Base-by-base conservation (phyloP, 1,139 yeast species). In the Taphrina wiesneri region DNA sequence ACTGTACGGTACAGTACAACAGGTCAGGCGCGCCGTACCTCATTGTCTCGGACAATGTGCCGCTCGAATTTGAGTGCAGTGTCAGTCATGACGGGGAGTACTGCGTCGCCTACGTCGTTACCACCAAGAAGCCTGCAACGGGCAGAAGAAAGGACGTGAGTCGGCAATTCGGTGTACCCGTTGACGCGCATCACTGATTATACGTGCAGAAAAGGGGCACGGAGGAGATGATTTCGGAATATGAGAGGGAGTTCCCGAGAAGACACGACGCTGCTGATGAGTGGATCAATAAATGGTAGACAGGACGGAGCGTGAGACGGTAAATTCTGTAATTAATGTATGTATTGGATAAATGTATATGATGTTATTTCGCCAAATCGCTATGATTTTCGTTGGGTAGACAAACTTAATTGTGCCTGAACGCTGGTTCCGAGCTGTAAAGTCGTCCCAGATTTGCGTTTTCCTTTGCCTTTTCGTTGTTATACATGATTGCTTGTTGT, bases 11-110 rank as follows among this genome's bases (percentile, higher is more conserved):
- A 2, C 46, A 41, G 19, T 32, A 49, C 30, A 11, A 21, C 36
- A 17, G 19, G 2, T 23, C 49, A 3, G 64, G 64, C 30, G 57
- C 64, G n/a, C 64, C 64, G 2, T 25, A 5, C 7, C 46, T 59
- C 5, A 7, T 25, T 17, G 47, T 39, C 21, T n/a, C 51, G 7
- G 34, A 43, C 2, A 19, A n/a, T 7, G 46, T 60, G 7, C 57
- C 64, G 19, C 52, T 60, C 13, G 57, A 60, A 2, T 60, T 60
- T 17, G 30, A 60, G 25, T 52, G 56, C 23, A 49, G 57, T 28
- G 57, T 60, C 25, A 51, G 57, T 41, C 64, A 60, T 43, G 64
- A 60, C 21, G 64, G 64, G 2, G 64, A 60, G 51, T 60, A 60
- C 47, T 49, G 57, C n/a, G 26, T 60, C 52, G 64, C 64, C 36